Evolutionary conservation across 371 early-diverging fungal genomes (phyloP), one percentile per base, ranked within the genome.

Genomic region (Mortierella sp.): DNA sequence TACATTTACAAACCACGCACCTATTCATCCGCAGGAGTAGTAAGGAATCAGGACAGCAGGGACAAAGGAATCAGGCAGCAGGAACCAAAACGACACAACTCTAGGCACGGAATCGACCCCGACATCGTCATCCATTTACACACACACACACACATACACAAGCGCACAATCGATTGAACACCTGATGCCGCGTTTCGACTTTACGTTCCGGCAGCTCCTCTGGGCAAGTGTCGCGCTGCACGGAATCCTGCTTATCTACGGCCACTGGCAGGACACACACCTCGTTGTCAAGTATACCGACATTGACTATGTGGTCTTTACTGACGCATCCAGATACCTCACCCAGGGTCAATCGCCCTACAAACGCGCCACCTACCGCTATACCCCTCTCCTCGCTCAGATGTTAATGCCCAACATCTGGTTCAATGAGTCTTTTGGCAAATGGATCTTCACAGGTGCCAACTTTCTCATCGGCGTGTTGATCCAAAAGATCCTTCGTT

Each of bases 241-340:
- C 52, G 76, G 89, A 11, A 80, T 90, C 47, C 89, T 98, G 73
- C 91, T 97, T 24, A 55, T 93, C 7, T 97, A 96, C 84, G 97
- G 97, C 34, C 92, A 94, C 77, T 95, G 93, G 92, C 97, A 97
- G 84, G 98, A 98, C 82, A 91, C 92, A 11, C 89, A 96, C 72
- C 91, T 96, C 71, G 92, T 94, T 28, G 96, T 98, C 44, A 97
- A 97, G 81, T 99, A 97, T 89, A 99, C 99, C 6, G 99, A 99
- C 82, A 95, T 99, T 77, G 99, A 99, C 89, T 99, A 99, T 89
- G 87, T 91, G 38, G 99, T 99, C 68, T 99, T 99, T 82, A 95
- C 97, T 21, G 99, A 99, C 88, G 99, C 98, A 0, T 96, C 98
- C 11, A 90, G 92, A 19, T 94, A 91, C 86, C 93, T 98, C 28